phyloP scores from a whole-genome alignment of 2,329 filamentous ascomycete species.

The Cryphonectria radicalis region DNA sequence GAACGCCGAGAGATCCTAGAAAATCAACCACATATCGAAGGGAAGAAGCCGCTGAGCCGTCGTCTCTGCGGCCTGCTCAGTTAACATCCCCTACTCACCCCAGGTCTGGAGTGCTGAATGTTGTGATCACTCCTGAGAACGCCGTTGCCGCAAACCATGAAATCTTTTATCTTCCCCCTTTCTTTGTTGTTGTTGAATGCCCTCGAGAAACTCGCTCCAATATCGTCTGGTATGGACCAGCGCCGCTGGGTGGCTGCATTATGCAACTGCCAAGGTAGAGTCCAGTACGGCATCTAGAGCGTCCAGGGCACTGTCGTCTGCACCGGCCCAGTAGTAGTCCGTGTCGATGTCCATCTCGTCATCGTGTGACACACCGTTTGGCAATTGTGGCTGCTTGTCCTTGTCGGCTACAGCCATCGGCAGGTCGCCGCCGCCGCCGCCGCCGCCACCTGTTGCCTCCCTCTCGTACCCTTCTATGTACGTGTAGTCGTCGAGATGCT shows the following conservation, averaged over 20 bases:
- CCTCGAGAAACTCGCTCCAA: neutral
- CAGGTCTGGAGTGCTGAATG: slow-evolving; percentile 7
- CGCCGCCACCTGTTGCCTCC: slow-evolving; percentile 35
- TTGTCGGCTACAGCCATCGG: slow-evolving; percentile 38
- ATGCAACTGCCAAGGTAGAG: slow-evolving; percentile 56
- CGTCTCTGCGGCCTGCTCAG: slow-evolving; percentile 20
- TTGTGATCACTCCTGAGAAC: slow-evolving; percentile 26
- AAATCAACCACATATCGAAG: neutral
- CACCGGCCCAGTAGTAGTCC: slow-evolving; percentile 67
- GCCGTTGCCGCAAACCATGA: slow-evolving; percentile 20
- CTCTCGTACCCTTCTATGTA: slow-evolving; percentile 49
- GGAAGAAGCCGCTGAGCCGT: neutral
- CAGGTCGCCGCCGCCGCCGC: slow-evolving; percentile 41
- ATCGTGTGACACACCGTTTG: slow-evolving; percentile 52
- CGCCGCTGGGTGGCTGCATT: slow-evolving; percentile 1
- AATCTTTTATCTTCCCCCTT: neutral
- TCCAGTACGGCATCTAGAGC: slow-evolving; percentile 62
- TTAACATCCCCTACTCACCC: slow-evolving; percentile 20
- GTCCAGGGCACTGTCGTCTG: slow-evolving; percentile 54
- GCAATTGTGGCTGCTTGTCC: slow-evolving; percentile 45
- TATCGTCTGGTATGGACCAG: neutral
- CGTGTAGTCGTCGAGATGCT: slow-evolving; percentile 66
- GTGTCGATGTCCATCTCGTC: slow-evolving; percentile 65
- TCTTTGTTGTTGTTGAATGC: neutral
- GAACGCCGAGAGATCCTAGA: slow-evolving; percentile 17